phyloP scores from a whole-genome alignment of 1,284 basidiomycete genomes.

The Trichosporon ovoides region DNA sequence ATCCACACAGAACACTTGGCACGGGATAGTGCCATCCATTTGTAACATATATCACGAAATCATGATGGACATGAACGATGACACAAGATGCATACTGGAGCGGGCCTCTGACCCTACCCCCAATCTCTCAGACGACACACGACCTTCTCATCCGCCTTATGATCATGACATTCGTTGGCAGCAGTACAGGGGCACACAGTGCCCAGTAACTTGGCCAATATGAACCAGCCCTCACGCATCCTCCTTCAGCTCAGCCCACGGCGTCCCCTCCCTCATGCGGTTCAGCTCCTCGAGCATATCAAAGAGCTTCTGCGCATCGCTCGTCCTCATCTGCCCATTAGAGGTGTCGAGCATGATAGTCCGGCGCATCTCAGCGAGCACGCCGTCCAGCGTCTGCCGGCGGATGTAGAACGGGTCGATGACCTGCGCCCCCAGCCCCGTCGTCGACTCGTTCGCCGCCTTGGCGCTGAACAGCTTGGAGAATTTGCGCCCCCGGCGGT shows the following conservation, averaged over 20 bases:
- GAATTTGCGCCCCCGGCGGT: not conserved
- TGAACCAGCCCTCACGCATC: too few relatives aligned
- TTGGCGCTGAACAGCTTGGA: not conserved
- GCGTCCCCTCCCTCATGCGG: constrained; percentile 8
- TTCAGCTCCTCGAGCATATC: constrained; percentile 25
- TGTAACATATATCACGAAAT: not conserved
- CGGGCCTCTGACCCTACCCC: too few relatives aligned
- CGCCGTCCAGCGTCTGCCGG: constrained; percentile 30
- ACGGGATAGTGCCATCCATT: not conserved
- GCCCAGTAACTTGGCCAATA: too few relatives aligned
- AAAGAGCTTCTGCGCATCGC: constrained; percentile 22
- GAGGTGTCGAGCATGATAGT: constrained; percentile 25
- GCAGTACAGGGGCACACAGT: too few relatives aligned
- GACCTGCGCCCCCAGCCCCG: not conserved
- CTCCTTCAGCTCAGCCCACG: too few relatives aligned
- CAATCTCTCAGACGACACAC: too few relatives aligned
- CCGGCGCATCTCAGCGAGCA: constrained; percentile 35
- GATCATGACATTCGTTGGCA: too few relatives aligned
- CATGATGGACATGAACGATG: not conserved
- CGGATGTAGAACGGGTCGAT: constrained; percentile 8
- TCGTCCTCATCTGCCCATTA: constrained; percentile 14
- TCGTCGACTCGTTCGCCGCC: too few relatives aligned
- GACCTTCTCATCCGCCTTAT: too few relatives aligned
- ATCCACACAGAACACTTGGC: constrained; percentile 4
- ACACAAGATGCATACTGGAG: not conserved